Evolutionary conservation across 108 stramenopile genomes (phyloP).

Genomic region (Schizochytrium sp.): DNA sequence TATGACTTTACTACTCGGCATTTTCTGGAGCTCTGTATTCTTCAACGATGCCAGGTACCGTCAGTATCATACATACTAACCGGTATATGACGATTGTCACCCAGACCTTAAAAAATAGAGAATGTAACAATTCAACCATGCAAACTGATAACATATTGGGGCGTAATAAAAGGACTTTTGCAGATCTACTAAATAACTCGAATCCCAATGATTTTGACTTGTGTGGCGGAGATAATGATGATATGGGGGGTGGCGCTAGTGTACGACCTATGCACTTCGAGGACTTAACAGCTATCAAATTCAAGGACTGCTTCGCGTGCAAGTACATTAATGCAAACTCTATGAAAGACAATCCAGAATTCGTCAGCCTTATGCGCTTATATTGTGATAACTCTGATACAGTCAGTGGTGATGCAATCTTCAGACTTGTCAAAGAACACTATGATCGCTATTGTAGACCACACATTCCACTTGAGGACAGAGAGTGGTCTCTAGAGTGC

Average conservation of each 20-base stretch:
- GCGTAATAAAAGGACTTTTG: too few relatives aligned
- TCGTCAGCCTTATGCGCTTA: background rate
- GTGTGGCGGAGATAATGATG: too few relatives aligned
- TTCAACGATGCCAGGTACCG: background rate
- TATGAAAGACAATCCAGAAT: background rate
- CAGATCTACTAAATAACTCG: too few relatives aligned
- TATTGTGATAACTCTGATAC: background rate
- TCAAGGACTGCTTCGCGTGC: constrained; percentile 6
- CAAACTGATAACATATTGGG: too few relatives aligned
- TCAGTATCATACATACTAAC: background rate
- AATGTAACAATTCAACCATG: too few relatives aligned
- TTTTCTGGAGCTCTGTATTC: background rate
- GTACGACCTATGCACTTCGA: background rate
- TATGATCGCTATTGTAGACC: background rate
- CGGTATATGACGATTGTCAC: background rate
- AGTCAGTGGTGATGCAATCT: background rate
- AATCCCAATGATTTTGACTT: too few relatives aligned
- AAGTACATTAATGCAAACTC: constrained; percentile 13
- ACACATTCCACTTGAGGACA: background rate
- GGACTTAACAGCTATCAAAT: background rate
- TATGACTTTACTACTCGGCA: background rate
- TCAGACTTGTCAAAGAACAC: background rate
- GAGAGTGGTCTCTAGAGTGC: background rate
- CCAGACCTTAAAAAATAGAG: background rate
- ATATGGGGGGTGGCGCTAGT: too few relatives aligned